Percentiles rank a stretch among this genome's conserved stretches.
These are phyloP conservation scores for Pythium rishiriense DNA, from an alignment of 352 stramenopile species.

Conservation along the genomic window DNA sequence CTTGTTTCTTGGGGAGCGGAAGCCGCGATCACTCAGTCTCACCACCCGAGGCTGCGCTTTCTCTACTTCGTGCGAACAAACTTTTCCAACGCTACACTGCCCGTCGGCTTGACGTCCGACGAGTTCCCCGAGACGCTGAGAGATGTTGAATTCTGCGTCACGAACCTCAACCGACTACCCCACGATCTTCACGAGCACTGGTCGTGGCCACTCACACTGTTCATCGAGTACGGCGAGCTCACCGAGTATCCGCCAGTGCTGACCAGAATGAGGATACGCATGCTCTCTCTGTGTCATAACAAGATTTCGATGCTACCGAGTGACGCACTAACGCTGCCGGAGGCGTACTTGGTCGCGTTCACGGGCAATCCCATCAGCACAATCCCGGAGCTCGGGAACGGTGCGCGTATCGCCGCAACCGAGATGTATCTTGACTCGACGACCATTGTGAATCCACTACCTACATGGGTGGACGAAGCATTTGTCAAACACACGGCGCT, in stretches of 20 bases:
- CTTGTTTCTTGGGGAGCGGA: slow-evolving; percentile 29
- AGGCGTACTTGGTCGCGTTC: not conserved
- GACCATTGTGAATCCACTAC: not conserved
- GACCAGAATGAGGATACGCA: not conserved
- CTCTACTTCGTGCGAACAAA: slow-evolving; percentile 15
- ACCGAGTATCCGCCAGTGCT: not conserved
- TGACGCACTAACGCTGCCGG: not conserved
- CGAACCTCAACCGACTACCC: slow-evolving; percentile 18
- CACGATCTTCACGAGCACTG: slow-evolving; percentile 7
- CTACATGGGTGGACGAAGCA: not conserved
- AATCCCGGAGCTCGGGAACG: not conserved
- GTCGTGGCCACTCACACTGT: not conserved
- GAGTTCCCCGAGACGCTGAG: slow-evolving; percentile 14
- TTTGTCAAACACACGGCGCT: not conserved
- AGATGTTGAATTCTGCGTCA: slow-evolving; percentile 22
- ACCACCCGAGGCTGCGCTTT: slow-evolving; percentile 30
- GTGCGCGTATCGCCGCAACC: not conserved
- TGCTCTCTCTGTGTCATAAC: slow-evolving; percentile 5
- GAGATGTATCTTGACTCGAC: not conserved
- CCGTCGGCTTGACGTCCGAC: slow-evolving; percentile 5
- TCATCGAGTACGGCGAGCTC: slow-evolving; percentile 8
- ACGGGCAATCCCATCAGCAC: not conserved
- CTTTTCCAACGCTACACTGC: slow-evolving; percentile 19
- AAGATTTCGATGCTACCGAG: not conserved
- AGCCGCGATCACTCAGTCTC: slow-evolving; percentile 27